Evolutionary conservation across 176 grass and related monocot genomes (phyloP), one percentile per base, ranked within the genome.

Genomic region (Zea mays): DNA sequence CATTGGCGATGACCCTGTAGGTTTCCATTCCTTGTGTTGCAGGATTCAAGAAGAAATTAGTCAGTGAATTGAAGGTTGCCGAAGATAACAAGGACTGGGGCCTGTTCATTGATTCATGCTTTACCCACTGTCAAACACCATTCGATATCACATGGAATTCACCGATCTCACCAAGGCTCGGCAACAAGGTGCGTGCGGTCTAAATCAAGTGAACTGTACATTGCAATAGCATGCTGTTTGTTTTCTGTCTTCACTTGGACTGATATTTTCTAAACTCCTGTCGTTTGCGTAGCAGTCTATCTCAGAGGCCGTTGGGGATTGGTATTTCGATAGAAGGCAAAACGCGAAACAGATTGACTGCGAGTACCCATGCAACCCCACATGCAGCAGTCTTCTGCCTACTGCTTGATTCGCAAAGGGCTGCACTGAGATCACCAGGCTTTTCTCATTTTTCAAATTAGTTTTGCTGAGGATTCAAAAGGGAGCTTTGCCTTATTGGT

Each of bases 91-190:
- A 52, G 38, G n/a, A 71, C 16, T 75, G 73, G 84, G 93, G 93
- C 1, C 1, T 90, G 35, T 96, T 96, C 75, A 74, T 96, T 14
- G 84, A 92, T 85, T 96, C 89, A 51, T 96, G 93, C 69, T 96
- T 87, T 68, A 70, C 51, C 9, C 93, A 92, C 83, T 92, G 89
- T 74, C 93, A 96, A 85, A 85, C 84, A 3, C 14, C 62, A 21
- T 81, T 16, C 9, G 63, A 49, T 13, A 79, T 79, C 47, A 71
- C 81, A 59, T 96, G 89, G 89, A 40, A 84, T 33, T 82, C 81
- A 43, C 44, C 19, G 6, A 54, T 78, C 68, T 87, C 89, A 21
- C 82, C 87, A 6, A 72, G 67, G 52, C 67, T 92, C 67, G 74
- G 81, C 48, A 66, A 88, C 6, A 87, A 78, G 73, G 73, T 78